Evolutionary conservation across 2,329 filamentous ascomycete genomes (phyloP).

Genomic region (Diaporthe ampelina): DNA sequence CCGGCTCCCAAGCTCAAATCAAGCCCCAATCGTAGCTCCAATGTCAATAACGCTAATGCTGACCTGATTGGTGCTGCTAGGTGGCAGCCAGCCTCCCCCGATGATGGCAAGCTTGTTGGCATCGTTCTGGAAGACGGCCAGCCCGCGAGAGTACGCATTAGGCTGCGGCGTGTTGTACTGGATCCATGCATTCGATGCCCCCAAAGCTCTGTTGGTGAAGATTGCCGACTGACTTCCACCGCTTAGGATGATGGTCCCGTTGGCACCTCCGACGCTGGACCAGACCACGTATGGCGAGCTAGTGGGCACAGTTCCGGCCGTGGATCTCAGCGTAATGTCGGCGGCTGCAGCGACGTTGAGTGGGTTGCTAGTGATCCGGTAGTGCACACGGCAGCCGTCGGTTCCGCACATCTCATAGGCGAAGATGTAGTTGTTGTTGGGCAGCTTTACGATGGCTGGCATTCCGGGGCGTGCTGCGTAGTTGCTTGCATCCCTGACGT

Average conservation of each 20-base stretch:
- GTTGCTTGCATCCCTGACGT: slow-evolving; percentile 69
- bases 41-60: slow-evolving; percentile 25
- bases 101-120: slow-evolving; percentile 57
- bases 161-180: slow-evolving; percentile 53
- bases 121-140: slow-evolving; percentile 54
- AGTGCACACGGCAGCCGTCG: slow-evolving; percentile 58
- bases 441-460: slow-evolving; percentile 73
- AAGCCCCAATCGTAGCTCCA: background rate
- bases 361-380: slow-evolving; percentile 57
- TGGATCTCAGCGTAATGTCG: slow-evolving; percentile 50
- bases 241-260: slow-evolving; percentile 61
- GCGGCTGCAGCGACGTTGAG: slow-evolving; percentile 53
- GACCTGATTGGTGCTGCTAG: slow-evolving; percentile 60
- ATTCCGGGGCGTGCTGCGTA: slow-evolving; percentile 78
- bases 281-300: slow-evolving; percentile 60
- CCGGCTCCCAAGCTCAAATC: background rate
- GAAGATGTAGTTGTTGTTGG: slow-evolving; percentile 71
- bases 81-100: slow-evolving; percentile 60
- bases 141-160: slow-evolving; percentile 54
- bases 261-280: slow-evolving; percentile 57
- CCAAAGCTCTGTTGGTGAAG: slow-evolving; percentile 58
- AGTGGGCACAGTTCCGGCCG: slow-evolving; percentile 51
- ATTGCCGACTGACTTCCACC: slow-evolving; percentile 55
- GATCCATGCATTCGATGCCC: slow-evolving; percentile 55
- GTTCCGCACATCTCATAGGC: slow-evolving; percentile 66